Evolutionary conservation across 2,329 filamentous ascomycete species (phyloP).

Genomic region (Fusarium keratoplasticum): DNA sequence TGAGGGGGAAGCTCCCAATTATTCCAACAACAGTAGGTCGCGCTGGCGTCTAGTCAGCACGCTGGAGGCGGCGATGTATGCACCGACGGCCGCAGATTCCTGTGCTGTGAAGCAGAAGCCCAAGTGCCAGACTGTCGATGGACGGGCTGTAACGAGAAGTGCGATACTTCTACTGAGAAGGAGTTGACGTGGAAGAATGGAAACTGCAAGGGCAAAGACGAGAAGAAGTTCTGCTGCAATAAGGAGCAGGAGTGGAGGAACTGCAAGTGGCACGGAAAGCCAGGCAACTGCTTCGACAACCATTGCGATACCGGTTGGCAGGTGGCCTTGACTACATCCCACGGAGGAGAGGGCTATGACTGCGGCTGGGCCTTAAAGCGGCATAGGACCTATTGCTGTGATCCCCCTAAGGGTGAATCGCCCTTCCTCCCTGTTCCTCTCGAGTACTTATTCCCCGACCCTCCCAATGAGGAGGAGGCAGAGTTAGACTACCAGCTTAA

Average conservation of each 20-base stretch:
- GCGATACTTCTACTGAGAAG: slow-evolving; percentile 5
- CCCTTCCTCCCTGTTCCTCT: slow-evolving; percentile 52
- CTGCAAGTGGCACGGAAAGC: slow-evolving; percentile 51
- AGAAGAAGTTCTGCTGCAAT: slow-evolving; percentile 43
- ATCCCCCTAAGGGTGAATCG: slow-evolving; percentile 38
- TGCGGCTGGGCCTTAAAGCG: slow-evolving; percentile 38
- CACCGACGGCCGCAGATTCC: slow-evolving; percentile 44
- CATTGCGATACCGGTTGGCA: slow-evolving; percentile 43
- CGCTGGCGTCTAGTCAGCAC: slow-evolving; percentile 41
- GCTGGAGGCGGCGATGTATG: slow-evolving; percentile 46
- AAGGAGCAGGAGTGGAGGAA: slow-evolving; percentile 45
- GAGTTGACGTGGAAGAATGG: slow-evolving; percentile 15
- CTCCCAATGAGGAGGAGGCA: slow-evolving; percentile 45
- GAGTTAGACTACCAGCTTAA: slow-evolving; percentile 47
- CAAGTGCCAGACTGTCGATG: not conserved
- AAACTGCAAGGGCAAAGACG: slow-evolving; percentile 26
- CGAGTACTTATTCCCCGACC: slow-evolving; percentile 50
- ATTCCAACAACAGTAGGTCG: slow-evolving; percentile 42
- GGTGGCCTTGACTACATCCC: slow-evolving; percentile 39
- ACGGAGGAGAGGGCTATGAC: slow-evolving; percentile 36
- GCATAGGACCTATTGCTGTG: slow-evolving; percentile 49
- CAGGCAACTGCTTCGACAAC: slow-evolving; percentile 49
- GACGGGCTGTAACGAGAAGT: slow-evolving; percentile 1
- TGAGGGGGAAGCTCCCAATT: too few relatives aligned
- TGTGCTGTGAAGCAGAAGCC: slow-evolving; percentile 44